phyloP scores from a whole-genome alignment of 352 stramenopile species.

The Pythium phragmitis region DNA sequence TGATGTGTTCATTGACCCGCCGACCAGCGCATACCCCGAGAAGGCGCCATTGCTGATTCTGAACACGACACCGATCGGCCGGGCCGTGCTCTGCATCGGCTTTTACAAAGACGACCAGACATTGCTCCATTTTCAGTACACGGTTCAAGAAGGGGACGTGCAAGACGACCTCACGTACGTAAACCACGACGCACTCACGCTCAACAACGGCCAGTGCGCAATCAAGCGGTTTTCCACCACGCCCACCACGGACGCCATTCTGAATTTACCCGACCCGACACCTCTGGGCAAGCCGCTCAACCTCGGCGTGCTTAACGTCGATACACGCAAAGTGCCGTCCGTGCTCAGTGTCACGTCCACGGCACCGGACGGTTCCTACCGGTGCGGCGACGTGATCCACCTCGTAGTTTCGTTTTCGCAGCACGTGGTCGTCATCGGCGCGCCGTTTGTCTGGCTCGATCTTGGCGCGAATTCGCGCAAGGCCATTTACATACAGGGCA shows the following conservation, averaged over 20 bases:
- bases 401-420: conserved; percentile 68
- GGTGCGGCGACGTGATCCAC: conserved; percentile 59
- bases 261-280: conserved; percentile 51
- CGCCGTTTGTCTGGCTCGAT: conserved; percentile 69
- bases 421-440: conserved; percentile 62
- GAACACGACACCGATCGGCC: conserved; percentile 47
- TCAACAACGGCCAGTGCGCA: conserved; percentile 73
- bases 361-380: conserved; percentile 50
- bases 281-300: conserved; percentile 38
- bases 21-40: conserved; percentile 61
- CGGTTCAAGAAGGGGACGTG: conserved; percentile 54
- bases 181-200: conserved; percentile 50
- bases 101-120: conserved; percentile 57
- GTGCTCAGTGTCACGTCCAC: conserved; percentile 57
- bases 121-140: conserved; percentile 72
- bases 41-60: conserved; percentile 73
- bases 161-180: conserved; percentile 57
- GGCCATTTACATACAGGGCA: conserved; percentile 58
- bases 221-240: conserved; percentile 86
- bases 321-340: conserved; percentile 51
- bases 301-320: conserved; percentile 51
- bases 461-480: conserved; percentile 46
- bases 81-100: conserved; percentile 52
- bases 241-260: conserved; percentile 61
- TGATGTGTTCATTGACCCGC: conserved; percentile 77